Conservation (phyloP, 139 green algal genomes). For the Prasinococcaceae sp. region DNA sequence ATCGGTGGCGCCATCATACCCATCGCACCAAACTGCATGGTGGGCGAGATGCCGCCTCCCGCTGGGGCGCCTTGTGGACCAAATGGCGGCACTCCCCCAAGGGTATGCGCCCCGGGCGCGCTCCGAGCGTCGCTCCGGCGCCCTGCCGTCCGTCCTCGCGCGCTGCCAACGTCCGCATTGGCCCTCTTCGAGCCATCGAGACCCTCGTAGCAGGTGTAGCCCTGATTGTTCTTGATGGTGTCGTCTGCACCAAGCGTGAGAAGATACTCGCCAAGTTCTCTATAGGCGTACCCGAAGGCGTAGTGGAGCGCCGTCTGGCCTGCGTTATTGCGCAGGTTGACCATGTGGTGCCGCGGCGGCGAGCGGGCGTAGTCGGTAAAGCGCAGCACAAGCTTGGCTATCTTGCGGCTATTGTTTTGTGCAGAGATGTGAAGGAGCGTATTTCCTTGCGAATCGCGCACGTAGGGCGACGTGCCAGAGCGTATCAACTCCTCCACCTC, state of each 20-base stretch:
- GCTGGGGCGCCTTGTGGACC: too few relatives aligned
- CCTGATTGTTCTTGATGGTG: conserved; percentile 2
- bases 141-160: too few relatives aligned
- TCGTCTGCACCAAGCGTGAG: conserved; percentile 1
- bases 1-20: too few relatives aligned
- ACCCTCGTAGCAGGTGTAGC: conserved; percentile 12
- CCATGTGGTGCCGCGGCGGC: background rate
- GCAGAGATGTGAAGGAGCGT: conserved; percentile 10
- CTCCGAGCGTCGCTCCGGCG: too few relatives aligned
- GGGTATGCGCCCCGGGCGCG: too few relatives aligned
- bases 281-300: conserved; percentile 9
- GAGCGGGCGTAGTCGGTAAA: background rate
- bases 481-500: background rate
- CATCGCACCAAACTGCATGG: too few relatives aligned
- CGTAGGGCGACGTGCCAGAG: background rate
- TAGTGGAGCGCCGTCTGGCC: conserved; percentile 10
- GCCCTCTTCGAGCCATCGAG: too few relatives aligned
- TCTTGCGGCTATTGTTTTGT: conserved; percentile 7
- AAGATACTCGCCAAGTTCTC: conserved; percentile 6
- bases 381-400: conserved; percentile 7
- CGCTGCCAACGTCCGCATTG: too few relatives aligned
- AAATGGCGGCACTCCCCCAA: too few relatives aligned
- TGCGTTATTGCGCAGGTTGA: conserved; percentile 1
- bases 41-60: too few relatives aligned
- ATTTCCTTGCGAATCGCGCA: background rate